Percentiles rank a stretch among this genome's conserved stretches.
Conservation (phyloP, 2,329 filamentous ascomycete genomes). For the Pseudocercospora macadamiae region DNA sequence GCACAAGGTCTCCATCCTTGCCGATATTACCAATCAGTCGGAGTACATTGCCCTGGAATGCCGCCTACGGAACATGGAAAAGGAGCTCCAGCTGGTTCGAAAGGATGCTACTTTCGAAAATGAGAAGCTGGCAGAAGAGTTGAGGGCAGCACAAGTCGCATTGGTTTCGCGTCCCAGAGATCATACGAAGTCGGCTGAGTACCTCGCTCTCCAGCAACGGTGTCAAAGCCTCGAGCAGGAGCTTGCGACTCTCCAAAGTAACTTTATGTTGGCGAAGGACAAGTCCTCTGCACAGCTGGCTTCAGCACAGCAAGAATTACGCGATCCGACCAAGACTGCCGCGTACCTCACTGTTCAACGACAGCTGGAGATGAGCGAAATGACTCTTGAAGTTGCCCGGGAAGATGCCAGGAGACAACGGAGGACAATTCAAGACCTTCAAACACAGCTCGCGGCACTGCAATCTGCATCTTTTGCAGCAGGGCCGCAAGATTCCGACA, state of each 20-base stretch:
- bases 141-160: too few species aligned
- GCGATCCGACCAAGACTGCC: neutral
- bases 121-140: too few species aligned
- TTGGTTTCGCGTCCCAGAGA: too few species aligned
- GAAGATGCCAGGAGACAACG: neutral
- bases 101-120: neutral
- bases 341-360: neutral
- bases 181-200: neutral
- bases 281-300: neutral
- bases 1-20: neutral
- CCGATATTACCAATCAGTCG: neutral
- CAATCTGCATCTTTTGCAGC: neutral
- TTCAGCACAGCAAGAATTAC: neutral
- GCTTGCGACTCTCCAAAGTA: neutral
- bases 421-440: neutral
- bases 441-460: neutral
- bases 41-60: neutral
- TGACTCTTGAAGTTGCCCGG: neutral
- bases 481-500: neutral
- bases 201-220: neutral
- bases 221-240: neutral
- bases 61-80: neutral
- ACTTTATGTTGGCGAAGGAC: neutral
- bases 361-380: neutral
- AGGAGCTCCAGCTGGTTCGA: neutral